Conservation (phyloP, 1,284 basidiomycete genomes). For the Trametes sp. region DNA sequence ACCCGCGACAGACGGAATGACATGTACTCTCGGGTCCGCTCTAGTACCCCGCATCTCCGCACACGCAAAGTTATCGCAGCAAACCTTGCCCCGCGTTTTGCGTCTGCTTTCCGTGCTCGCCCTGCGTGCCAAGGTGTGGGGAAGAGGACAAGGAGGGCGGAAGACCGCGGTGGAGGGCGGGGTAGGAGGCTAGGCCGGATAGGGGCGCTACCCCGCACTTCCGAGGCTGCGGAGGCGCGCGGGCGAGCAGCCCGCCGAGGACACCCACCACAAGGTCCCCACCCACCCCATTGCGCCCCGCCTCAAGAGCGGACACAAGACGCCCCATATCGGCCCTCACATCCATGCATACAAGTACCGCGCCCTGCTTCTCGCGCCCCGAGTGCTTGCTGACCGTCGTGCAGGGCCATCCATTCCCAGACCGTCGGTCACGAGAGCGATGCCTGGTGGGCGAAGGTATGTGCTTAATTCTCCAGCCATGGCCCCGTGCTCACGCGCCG, state of each 20-base stretch:
- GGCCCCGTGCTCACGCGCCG: conserved; percentile 13
- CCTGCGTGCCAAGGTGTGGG: no score
- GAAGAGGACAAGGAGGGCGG: no score
- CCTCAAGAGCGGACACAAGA: conserved; percentile 63
- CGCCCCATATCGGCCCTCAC: conserved; percentile 80
- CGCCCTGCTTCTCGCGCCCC: conserved; percentile 28
- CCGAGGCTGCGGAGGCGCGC: no score
- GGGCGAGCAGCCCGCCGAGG: conserved; percentile 26
- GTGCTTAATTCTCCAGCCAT: conserved; percentile 34
- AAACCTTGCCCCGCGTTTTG: no score
- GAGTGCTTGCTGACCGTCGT: conserved; percentile 11
- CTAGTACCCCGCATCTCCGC: no score
- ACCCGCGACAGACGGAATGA: no score
- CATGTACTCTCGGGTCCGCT: no score
- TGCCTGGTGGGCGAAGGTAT: conserved; percentile 87
- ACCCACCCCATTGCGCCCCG: conserved; percentile 76
- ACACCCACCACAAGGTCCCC: conserved; percentile 34
- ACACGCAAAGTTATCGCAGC: no score
- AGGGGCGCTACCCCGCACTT: no score
- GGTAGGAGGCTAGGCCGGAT: no score
- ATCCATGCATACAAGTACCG: conserved; percentile 69
- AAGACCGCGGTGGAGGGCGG: no score
- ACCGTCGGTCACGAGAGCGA: conserved; percentile 81
- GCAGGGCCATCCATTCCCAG: conserved; percentile 62
- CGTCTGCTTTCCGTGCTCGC: no score